Evolutionary conservation across 768 basidiomycete genomes (phyloP), one percentile per base, ranked within the genome.

Genomic region (Pleurotus pulmonarius): DNA sequence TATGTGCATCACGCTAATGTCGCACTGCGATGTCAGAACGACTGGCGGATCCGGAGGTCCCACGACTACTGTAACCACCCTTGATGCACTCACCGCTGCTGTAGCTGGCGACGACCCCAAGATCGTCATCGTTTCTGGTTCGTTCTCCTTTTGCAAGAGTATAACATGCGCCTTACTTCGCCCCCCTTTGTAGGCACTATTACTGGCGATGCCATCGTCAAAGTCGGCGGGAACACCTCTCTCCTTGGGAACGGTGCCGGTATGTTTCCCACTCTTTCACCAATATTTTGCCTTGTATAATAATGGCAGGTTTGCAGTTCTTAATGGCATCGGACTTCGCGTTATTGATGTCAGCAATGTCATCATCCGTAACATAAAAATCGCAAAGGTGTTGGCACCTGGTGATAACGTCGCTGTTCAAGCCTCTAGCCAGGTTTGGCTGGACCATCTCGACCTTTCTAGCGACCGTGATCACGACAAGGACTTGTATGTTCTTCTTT

Each of bases 341-440:
- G 76, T 78, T 38, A 56, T 76, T 47, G 62, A 73, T 39, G 71
- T 69, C 46, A 63, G 56, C 46, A 79, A 80, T 52, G 78, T 80
- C 55, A 80, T 80, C 63, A 73, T 80, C 59, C 72, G 78, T 29
- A 80, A 80, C 60, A 65, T 80, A 62, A 77, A 76, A 60, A 75
- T 80, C 47, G 72, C 75, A 22, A 80, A 79, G 64, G 78, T 80
- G 26, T 64, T 78, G 1, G 78, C 78, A 24, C 72, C 71, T 46
- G 78, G 78, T 29, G 78, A 80, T 63, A 75, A 75, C 25, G 67
- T 80, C 26, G 78, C 73, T 25, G 70, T 78, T 45, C 76, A 78
- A 54, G 60, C 66, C 11, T 60, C 77, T 6, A 64, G 63, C 53
- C 67, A 73, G 57, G 74, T 78, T n/a, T 78, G 75, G 75, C 58